Evolutionary conservation across 768 basidiomycete species (phyloP).

Genomic region (Kwoniella newhampshirensis): DNA sequence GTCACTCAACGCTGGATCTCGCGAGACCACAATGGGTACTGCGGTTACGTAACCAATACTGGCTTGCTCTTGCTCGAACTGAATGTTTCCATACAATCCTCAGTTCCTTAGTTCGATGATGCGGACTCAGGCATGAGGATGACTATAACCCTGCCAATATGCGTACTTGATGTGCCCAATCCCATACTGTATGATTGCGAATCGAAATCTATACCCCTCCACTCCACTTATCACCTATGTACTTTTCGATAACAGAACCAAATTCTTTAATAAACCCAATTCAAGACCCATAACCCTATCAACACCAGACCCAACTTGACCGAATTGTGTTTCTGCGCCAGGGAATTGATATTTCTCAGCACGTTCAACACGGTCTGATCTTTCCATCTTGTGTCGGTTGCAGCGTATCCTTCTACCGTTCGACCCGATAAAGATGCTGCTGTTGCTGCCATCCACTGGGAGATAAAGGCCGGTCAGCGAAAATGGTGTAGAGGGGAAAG

Average conservation of each 20-base stretch:
- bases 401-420: conserved; percentile 19
- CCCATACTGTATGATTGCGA: too few species aligned
- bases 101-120: too few species aligned
- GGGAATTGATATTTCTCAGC: conserved; percentile 53
- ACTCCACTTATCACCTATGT: too few species aligned
- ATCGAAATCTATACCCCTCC: too few species aligned
- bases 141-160: too few species aligned
- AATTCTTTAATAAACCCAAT: conserved; percentile 58
- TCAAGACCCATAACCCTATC: conserved; percentile 65
- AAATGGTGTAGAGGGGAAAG: background rate
- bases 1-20: too few species aligned
- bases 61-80: too few species aligned
- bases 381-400: conserved; percentile 36
- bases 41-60: too few species aligned
- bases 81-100: too few species aligned
- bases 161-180: too few species aligned
- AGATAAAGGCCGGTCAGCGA: background rate
- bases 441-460: conserved; percentile 42
- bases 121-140: too few species aligned
- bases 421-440: conserved; percentile 24
- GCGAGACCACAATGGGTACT: too few species aligned
- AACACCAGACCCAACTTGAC: conserved; percentile 57
- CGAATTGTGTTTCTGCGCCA: conserved; percentile 56
- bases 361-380: conserved; percentile 57
- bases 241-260: background rate